Evolutionary conservation across 805 yeast genomes (phyloP).

Genomic region (Isabelozyma heimii): DNA sequence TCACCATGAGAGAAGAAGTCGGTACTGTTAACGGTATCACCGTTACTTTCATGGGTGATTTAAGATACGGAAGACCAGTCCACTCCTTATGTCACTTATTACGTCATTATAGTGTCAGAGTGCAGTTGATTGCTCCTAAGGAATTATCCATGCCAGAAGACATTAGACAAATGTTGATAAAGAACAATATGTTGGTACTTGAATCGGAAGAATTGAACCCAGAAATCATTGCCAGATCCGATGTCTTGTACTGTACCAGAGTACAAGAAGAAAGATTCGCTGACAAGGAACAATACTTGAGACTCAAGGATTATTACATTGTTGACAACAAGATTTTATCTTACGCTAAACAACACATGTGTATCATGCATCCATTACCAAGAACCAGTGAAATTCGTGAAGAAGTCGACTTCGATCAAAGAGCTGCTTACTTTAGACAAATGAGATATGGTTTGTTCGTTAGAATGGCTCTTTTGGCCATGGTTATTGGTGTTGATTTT

Average conservation of each 20-base stretch:
- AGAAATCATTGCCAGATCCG: slow-evolving; percentile 84
- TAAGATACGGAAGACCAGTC: slow-evolving; percentile 97
- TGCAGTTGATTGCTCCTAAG: slow-evolving; percentile 88
- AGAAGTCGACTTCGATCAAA: slow-evolving; percentile 98
- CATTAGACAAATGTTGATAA: slow-evolving; percentile 62
- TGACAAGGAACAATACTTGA: slow-evolving; percentile 71
- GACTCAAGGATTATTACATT: slow-evolving; percentile 86
- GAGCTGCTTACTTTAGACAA: slow-evolving; percentile 99
- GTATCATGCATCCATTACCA: slow-evolving; percentile 98
- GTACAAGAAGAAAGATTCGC: slow-evolving; percentile 95
- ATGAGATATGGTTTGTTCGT: slow-evolving; percentile 98
- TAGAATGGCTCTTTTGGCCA: slow-evolving; percentile 97
- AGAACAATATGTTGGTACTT: slow-evolving; percentile 63
- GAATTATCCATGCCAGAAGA: slow-evolving; percentile 82
- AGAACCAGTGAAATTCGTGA: slow-evolving; percentile 94
- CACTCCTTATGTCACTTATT: slow-evolving; percentile 91
- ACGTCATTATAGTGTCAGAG: slow-evolving; percentile 87
- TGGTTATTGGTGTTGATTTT: slow-evolving; percentile 95
- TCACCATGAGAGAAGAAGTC: slow-evolving; percentile 97
- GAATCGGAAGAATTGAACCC: slow-evolving; percentile 80
- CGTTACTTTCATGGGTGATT: slow-evolving; percentile 98
- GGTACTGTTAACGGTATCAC: slow-evolving; percentile 98
- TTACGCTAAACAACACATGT: slow-evolving; percentile 97
- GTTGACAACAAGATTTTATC: slow-evolving; percentile 89
- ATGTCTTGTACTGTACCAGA: slow-evolving; percentile 96